phyloP scores from a whole-genome alignment of 116 monocot genomes.

The Iris pallida region DNA sequence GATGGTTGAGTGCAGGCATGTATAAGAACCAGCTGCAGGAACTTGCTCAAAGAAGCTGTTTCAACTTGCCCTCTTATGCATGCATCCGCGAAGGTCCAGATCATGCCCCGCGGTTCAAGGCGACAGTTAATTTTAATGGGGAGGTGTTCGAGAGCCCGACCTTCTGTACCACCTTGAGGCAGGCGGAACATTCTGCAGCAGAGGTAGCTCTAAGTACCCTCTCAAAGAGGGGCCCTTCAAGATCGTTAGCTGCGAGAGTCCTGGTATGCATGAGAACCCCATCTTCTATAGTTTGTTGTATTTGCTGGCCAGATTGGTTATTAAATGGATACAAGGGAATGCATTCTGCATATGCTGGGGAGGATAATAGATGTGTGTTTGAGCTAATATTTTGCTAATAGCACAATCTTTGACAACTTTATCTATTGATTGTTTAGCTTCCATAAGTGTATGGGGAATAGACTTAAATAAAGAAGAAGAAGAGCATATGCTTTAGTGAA shows the following conservation, averaged over 20 bases:
- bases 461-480: no score
- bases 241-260: constrained; percentile 38
- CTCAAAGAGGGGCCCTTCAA: constrained; percentile 37
- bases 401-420: no score
- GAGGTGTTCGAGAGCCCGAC: constrained; percentile 43
- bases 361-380: no score
- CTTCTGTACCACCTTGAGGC: constrained; percentile 44
- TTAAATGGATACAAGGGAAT: no score
- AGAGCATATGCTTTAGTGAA: no score
- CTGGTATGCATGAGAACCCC: constrained; percentile 19
- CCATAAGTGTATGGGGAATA: no score
- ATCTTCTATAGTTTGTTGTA: no score
- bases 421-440: no score
- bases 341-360: no score
- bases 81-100: constrained; percentile 48
- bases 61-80: constrained; percentile 42
- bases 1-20: constrained; percentile 5
- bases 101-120: constrained; percentile 53
- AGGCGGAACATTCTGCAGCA: constrained; percentile 55
- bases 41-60: constrained; percentile 50
- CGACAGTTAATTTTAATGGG: constrained; percentile 47
- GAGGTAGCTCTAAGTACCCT: constrained; percentile 47
- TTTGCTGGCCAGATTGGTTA: no score
- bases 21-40: constrained; percentile 54
- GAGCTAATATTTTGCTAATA: no score